Evolutionary conservation across 176 grass and related monocot species (phyloP), one percentile per base, ranked within the genome.

Genomic region (Puya raimondii): DNA sequence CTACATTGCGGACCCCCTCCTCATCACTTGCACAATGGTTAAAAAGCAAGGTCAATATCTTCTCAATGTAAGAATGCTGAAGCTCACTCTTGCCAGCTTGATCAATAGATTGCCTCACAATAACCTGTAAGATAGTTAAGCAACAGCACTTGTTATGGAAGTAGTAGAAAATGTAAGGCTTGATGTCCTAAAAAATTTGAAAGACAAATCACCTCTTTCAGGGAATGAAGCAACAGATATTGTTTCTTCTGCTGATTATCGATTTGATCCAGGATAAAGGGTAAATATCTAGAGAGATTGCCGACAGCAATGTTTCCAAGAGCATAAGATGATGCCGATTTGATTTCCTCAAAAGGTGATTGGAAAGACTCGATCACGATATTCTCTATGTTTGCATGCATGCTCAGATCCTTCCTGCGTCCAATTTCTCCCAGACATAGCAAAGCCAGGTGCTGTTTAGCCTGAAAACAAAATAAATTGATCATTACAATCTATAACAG

Each of bases 1-100:
- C 91, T 51, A 96, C 91, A 87, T 96, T 96, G 64, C 91, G 91
- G 70, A 96, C 91, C 33, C 91, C 91, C 50, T 96, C 91, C 58
- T 96, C 91, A n/a, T 96, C 91, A 77, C 91, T 96, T 84, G 90
- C 91, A 80, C 84, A 85, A 76, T 96, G 87, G 79, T 96, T 96
- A 77, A 96, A 96, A 65, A 96, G 87, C 79, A 96, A 85, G 66
- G 81, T 76, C 67, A 90, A 68, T 83, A 96, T 96, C 81, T 96
- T 96, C 66, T 90, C 91, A 58, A 96, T 83, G 74, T 96, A 80
- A 61, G 84, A 81, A 63, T 96, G 79, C 76, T 84, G 80, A 16
- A 96, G 82, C 64, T 90, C 91, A 48, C 87, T 87, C 74, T 87
- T 81, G 13, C 91, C 84, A 72, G 79, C 51, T 68, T 89, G 82